phyloP scores from a whole-genome alignment of 768 basidiomycete species.

The Coprinellus aureogranulatus region DNA sequence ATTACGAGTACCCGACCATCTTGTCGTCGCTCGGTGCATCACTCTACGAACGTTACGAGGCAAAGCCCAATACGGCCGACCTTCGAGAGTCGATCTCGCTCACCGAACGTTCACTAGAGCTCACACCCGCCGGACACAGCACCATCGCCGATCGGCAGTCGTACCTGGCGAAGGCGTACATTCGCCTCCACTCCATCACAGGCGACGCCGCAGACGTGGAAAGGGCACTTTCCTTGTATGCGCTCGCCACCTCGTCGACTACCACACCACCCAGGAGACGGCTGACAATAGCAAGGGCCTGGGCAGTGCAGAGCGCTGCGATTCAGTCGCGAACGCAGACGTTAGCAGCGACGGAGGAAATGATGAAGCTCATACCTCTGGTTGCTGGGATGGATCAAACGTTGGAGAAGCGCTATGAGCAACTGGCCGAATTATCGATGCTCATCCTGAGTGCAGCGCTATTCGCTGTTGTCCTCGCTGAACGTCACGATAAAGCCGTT shows the following conservation, averaged over 20 bases:
- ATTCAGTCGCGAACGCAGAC: background rate
- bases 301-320: background rate
- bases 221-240: background rate
- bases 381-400: conserved; percentile 5
- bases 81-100: no score
- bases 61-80: no score
- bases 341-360: background rate
- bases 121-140: background rate
- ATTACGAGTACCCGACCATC: no score
- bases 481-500: conserved; percentile 21
- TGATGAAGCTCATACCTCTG: background rate
- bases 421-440: background rate
- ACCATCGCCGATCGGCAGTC: background rate
- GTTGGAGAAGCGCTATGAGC: background rate
- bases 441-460: conserved; percentile 17
- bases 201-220: background rate
- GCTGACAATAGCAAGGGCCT: background rate
- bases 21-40: no score
- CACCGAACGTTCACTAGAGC: background rate
- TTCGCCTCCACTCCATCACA: background rate
- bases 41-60: no score
- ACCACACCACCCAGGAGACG: background rate
- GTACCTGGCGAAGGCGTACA: background rate
- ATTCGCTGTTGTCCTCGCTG: conserved; percentile 20
- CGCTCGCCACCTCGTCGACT: background rate